Base-by-base conservation (phyloP, 768 basidiomycete species). In the Boletus edulis region DNA sequence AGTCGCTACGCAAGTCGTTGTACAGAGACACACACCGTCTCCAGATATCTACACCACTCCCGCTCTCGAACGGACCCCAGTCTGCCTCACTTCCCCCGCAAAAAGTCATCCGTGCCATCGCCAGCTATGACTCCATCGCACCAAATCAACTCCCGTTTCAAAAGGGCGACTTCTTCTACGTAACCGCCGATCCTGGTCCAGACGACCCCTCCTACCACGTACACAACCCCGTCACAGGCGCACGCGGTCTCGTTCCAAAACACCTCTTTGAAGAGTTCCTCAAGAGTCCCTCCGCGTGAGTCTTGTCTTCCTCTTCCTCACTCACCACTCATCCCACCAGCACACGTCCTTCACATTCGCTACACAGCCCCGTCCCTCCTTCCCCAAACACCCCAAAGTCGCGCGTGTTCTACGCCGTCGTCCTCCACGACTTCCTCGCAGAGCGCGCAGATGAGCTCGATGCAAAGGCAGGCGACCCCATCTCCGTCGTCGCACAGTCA, bases 401-500 rank as follows among this genome's bases (percentile, higher is more conserved):
- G 0, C 85, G 83, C 62, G 91, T 90, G 12, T 91, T 90, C 68
- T 99, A 97, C 68, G 97, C 96, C 22, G 82, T 96, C 62, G 97
- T 99, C 27, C 82, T 94, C 57, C 96, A 98, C 66, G 95, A 98
- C 66, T 99, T 99, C 62, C 70, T 77, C 13, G 95, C 97, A n/a
- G 97, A 99, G 72, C 83, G 97, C 43, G 82, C 91, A 5, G 97
- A 99, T 68, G 97, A 99, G 67, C 84, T 99, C 44, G 95, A 96
- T 57, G 96, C 96, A 2, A 94, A 89, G 65, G 83, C 87, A 1
- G 96, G 95, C 35, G 97, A 99, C 65, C 81, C 91, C 9, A 91
- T 99, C 67, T 90, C 95, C 17, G 93, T 99, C 56, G 97, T 98
- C 53, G 97, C 97, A 0, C 97, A 98, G 71, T 98, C 95, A n/a